A percentile compares a stretch with the other conserved stretches of the same genome.
phyloP scores from a whole-genome alignment of 345 rosid genomes.

The Cardamine occulta region DNA sequence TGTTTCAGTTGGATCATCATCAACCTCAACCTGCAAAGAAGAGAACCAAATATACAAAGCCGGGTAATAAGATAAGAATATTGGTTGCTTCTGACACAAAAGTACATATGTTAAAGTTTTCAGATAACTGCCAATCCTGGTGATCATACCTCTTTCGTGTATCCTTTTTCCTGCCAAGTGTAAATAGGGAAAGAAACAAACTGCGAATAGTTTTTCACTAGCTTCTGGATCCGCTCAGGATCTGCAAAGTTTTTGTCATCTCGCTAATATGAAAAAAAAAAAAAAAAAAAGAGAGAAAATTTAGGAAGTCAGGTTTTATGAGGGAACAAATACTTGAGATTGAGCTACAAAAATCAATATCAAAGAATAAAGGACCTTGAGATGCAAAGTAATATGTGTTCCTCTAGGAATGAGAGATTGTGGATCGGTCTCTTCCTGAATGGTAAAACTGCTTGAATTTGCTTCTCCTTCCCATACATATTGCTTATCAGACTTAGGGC shows the following conservation, averaged over 20 bases:
- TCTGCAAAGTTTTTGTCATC: constrained; percentile 92
- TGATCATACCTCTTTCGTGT: constrained; percentile 80
- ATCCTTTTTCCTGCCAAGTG: constrained; percentile 97
- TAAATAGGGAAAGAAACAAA: constrained; percentile 98
- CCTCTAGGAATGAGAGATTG: constrained; percentile 80
- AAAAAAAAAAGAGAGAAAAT: neutral
- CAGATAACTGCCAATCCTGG: constrained; percentile 1
- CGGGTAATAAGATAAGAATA: neutral
- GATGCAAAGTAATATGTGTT: constrained; percentile 83
- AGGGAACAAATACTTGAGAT: neutral
- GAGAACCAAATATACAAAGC: constrained; percentile 4
- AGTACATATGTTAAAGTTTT: neutral
- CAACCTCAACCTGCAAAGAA: constrained; percentile 81
- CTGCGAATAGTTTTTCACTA: constrained; percentile 94
- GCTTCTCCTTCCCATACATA: constrained; percentile 97
- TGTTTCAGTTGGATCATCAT: constrained; percentile 84
- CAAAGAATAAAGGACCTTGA: constrained; percentile 59
- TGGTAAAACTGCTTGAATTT: constrained; percentile 79
- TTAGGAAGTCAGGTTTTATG: constrained; percentile 31
- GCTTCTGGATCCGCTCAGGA: constrained; percentile 90
- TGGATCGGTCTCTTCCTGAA: constrained; percentile 87
- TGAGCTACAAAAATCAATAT: constrained; percentile 24
- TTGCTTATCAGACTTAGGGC: constrained; percentile 91
- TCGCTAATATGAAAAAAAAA: constrained; percentile 46
- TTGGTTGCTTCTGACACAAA: neutral